These are phyloP conservation scores for Truncatella angustata DNA, from an alignment of 2,329 filamentous ascomycete species.

Conservation along the genomic window DNA sequence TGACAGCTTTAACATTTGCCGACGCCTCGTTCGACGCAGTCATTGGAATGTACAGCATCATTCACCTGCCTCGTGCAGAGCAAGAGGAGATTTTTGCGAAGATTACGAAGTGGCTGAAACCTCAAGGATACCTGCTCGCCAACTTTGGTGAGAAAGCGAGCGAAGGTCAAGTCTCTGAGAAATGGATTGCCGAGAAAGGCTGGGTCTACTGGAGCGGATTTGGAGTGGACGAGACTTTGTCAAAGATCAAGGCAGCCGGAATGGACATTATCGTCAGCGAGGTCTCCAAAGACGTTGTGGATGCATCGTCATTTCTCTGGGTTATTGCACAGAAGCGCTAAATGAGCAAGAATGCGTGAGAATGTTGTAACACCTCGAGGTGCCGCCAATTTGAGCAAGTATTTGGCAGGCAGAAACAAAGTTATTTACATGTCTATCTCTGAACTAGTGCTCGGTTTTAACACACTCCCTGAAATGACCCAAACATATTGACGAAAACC, in stretches of 20 bases:
- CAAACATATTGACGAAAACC: too few species aligned
- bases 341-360: too few species aligned
- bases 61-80: conserved; percentile 52
- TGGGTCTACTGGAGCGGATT: conserved; percentile 41
- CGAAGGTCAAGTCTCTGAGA: conserved; percentile 27
- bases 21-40: conserved; percentile 43
- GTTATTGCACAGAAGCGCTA: background rate
- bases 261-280: conserved; percentile 32
- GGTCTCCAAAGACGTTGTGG: conserved; percentile 13
- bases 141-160: conserved; percentile 38
- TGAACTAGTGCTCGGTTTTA: too few species aligned
- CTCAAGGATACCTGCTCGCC: conserved; percentile 47
- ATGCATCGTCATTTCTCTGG: conserved; percentile 2
- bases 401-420: too few species aligned
- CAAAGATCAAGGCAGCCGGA: conserved; percentile 27
- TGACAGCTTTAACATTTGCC: conserved; percentile 33
- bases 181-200: conserved; percentile 25
- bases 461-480: too few species aligned
- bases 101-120: conserved; percentile 47
- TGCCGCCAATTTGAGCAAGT: too few species aligned
- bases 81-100: conserved; percentile 44
- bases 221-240: conserved; percentile 32
- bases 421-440: too few species aligned
- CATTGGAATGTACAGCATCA: conserved; percentile 51
- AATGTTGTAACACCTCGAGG: too few species aligned